Base-by-base conservation (phyloP, 805 yeast species). In the Teunomyces cretensis region DNA sequence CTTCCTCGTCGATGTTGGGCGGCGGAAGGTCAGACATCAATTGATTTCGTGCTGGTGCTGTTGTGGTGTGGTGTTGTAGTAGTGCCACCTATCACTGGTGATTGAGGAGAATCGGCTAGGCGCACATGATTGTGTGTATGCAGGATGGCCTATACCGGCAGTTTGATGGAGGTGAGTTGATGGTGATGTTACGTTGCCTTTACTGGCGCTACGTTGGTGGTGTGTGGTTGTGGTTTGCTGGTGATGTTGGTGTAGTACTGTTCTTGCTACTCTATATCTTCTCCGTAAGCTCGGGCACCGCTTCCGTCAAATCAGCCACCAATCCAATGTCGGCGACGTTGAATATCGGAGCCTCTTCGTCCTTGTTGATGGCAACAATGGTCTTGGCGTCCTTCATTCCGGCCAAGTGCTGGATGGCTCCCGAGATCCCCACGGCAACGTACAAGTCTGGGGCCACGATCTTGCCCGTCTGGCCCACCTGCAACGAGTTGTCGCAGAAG, bases 401-500 rank as follows among this genome's bases (percentile, higher is more conserved):
- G 1, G 99, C 99, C 59, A 94, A 74, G 70, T 92, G 99, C 72
- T 92, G 99, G 60, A 92, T 92, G 27, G 99, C 99, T 50, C 99
- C 99, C 15, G 96, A 86, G 46, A 94, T 81, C 52, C 99, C 99
- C 33, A 91, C 83, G 2, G 97, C 98, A 38, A 94, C 68, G 64
- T 94, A 94, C 51, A 91, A 76, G 33, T 91, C 96, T 33, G 99
- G 99, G 6, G 98, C 98, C 28, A 94, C 95, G 44, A 91, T 91
- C 67, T 94, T 94, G 56, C 99, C 99, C 8, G 99, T 92, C 71
- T 92, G 99, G 44, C 99, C 99, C 50, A 92, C 91, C 70, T 92
- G 99, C 57, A 92, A 77, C 7, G 98, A 90, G 71, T 92, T 94
- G 62, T 94, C 98, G 61, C 96, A 90, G 64, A 80, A 90, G 0